Base-by-base conservation (phyloP, 1,284 basidiomycete species). In the Puccinia hordei region DNA sequence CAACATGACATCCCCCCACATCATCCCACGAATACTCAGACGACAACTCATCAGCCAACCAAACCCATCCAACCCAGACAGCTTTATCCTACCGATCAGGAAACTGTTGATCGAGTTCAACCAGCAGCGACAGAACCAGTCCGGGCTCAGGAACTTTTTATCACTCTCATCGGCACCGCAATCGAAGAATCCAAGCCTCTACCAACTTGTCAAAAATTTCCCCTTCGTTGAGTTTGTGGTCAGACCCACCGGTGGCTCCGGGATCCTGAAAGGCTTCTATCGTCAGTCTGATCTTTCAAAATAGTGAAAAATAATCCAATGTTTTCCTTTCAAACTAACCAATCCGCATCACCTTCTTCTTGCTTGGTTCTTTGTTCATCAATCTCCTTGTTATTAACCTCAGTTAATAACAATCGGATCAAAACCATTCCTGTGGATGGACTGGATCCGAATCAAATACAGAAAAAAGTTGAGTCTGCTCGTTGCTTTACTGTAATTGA, bases 361-460 rank as follows among this genome's bases (percentile, higher is more conserved):
- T 41, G 41, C 38, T 24, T 44, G 9, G 51, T 72, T 69, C 33
- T n/a, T 46, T 15, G n/a, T 72, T 22, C 51, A 5, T 49, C 41
- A n/a, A 41, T 41, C 5, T 69, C 35, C 44, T 19, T 13, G 12
- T 10, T 44, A n/a, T 22, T 69, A 61, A 19, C 19, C 33, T 44
- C 19, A 79, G 77, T 79, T 17, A 79, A 79, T 51, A 79, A 79
- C 41, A 79, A 79, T 63, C 77, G 77, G 38, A 72, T 68, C 5
- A 79, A 79, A 72, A 63, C 77, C 35, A 51, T 79, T 63, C 77
- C 77, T 2, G 65, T 72, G n/a, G 77, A 79, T 63, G 51, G 68
- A 17, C 41, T 79, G 24, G 77, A 79, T 69, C 46, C 66, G 5
- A 69, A 51, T 49, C 44, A 69, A 49, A 69, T 69, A 3, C 66